A percentile compares a stretch with the other conserved stretches of the same genome.
Evolutionary conservation across 768 basidiomycete species (phyloP).

Genomic region (Calocera viscosa): DNA sequence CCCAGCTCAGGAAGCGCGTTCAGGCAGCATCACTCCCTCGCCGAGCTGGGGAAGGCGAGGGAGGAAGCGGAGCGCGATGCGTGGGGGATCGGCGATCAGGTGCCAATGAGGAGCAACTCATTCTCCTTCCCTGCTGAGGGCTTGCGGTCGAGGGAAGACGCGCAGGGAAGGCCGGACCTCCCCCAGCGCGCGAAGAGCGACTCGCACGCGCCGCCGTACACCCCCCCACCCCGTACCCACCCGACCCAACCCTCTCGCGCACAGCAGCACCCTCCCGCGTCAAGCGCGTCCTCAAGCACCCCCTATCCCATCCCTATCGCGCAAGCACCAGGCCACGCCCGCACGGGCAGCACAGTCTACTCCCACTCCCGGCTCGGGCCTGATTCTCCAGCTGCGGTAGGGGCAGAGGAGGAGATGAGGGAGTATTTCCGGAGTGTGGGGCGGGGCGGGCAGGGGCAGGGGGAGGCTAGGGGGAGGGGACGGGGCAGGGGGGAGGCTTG

Average conservation of each 20-base stretch:
- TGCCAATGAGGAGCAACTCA: background rate
- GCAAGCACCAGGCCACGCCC: background rate
- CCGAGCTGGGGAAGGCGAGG: background rate
- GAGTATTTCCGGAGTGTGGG: background rate
- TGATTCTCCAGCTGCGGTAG: background rate
- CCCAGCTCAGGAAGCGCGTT: background rate
- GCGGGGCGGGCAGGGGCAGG: background rate
- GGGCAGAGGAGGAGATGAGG: slow-evolving; percentile 3
- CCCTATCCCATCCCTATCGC: background rate
- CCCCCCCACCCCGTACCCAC: background rate
- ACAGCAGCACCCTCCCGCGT: background rate
- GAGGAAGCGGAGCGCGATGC: background rate
- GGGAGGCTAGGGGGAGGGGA: background rate
- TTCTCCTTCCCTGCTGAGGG: background rate
- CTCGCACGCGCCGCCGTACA: background rate
- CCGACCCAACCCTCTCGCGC: background rate
- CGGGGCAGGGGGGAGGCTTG: background rate
- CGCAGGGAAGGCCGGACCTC: background rate
- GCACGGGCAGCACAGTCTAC: background rate
- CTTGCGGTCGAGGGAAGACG: background rate
- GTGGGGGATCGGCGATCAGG: background rate
- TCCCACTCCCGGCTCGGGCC: background rate
- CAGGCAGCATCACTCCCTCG: background rate
- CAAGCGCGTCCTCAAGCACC: background rate
- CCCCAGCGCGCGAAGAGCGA: background rate